Base-by-base conservation (phyloP, 2,329 filamentous ascomycete species). In the Penicillium verrucosum region DNA sequence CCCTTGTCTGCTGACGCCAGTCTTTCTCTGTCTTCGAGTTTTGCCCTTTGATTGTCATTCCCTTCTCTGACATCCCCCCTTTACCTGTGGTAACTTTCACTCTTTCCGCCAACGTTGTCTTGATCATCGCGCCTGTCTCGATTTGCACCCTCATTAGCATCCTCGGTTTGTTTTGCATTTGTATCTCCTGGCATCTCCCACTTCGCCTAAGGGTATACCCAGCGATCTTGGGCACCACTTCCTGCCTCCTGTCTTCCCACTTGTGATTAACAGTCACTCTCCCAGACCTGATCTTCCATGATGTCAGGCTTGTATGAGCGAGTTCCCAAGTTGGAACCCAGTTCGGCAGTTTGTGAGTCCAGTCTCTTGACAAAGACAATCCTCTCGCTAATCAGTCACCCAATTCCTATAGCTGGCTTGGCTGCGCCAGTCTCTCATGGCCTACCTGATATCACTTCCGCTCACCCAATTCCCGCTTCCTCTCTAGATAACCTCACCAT, bases 401-500 rank as follows among this genome's bases (percentile, higher is more conserved):
- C 32, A 4, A 3, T 21, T 6, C 1, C 4, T 23, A 21, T 25
- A 51, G 48, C 37, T 25, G 16, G 27, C 1, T 25, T 43, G 3
- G 30, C 14, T 23, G 27, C 43, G 21, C 5, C 37, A 0, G 18
- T 18, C 1, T 41, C 29, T 23, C 38, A 18, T 14, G 18, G 27
- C 4, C 18, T 43, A 12, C 16, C 14, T 27, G 27, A 4, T 0
- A 32, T 14, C 30, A 32, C 30, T 32, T 0, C 30, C 1, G 4
- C 7, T 10, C 27, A 43, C 0, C 11, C 37, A n/a, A 23, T 51
- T 6, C 37, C 27, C 1, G 10, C 5, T 1, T 11, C 30, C 30
- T 5, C 54, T 1, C 44, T 65, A 0, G 55, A 64, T 11, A 4
- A 67, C 0, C 63, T 76, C 32, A 64, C 68, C 0, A 58, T 69